Evolutionary conservation across 768 basidiomycete species (phyloP), one percentile per base, ranked within the genome.

Genomic region (Rhodotorula babjevae): DNA sequence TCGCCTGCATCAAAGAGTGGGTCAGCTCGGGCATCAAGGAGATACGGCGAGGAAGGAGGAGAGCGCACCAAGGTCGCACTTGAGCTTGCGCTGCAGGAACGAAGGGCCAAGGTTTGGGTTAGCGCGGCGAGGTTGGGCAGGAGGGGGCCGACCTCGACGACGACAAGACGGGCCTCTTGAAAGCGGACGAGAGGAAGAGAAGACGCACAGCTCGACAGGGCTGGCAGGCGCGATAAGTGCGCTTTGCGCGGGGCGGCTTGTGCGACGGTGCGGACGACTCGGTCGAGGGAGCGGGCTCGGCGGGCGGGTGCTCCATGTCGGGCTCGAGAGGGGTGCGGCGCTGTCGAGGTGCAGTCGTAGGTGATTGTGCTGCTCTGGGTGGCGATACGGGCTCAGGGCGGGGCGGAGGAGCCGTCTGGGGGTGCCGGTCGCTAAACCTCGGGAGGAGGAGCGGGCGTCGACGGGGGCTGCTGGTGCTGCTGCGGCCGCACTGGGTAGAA

Each of bases 51-150:
- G 5, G 0, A 36, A 18, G 40, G 7, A 16, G 19, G 16, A 12
- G 15, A 10, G 31, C 62, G 33, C 61, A 75, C 78, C 77, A 16
- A 78, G 69, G 40, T 78, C 78, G 57, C 78, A 77, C 50, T 73
- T 72, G 19, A 75, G 69, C 63, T 78, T 77, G 25, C 76, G 56
- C 69, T 72, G 67, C 36, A 19, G 29, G 47, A 14, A 18, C 0
- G 21, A 50, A 50, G 19, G 53, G n/a, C 53, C 33, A 27, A 29
- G 19, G 7, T 18, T 11, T 42, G 42, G 31, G 23, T 31, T 21
- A 44, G 31, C 47, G 58, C 16, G 15, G 21, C 4, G 3, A 7
- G 61, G 16, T 18, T 33, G 29, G 25, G 18, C 25, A 40, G 15
- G 18, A 59, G 18, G 29, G 31, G 21, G 29, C 27, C 16, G 42